These are phyloP conservation scores for Cyclostephanos tholiformis DNA, from an alignment of 108 stramenopile genomes.

Conservation along the genomic window DNA sequence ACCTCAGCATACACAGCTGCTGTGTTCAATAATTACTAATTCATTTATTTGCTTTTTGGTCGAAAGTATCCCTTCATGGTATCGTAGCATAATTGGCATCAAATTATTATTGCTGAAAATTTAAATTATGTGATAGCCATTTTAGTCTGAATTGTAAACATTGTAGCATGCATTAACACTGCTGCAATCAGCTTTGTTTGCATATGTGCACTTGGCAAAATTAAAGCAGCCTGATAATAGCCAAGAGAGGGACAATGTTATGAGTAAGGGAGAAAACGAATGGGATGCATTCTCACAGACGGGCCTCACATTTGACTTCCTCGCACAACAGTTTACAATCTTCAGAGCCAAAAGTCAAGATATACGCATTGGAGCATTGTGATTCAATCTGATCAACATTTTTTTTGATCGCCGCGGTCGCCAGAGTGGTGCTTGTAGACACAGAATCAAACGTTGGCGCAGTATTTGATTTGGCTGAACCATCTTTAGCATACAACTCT, in stretches of 20 bases:
- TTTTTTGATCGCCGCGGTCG: neutral
- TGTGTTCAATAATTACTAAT: too few relatives aligned
- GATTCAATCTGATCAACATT: constrained; percentile 3
- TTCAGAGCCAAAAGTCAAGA: neutral
- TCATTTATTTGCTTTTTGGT: too few relatives aligned
- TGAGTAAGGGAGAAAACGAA: neutral
- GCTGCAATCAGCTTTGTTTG: neutral
- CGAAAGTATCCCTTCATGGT: too few relatives aligned
- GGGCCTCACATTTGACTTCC: neutral
- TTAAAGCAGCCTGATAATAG: neutral
- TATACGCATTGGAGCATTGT: neutral
- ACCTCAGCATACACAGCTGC: too few relatives aligned
- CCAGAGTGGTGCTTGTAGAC: too few relatives aligned
- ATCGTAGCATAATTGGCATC: too few relatives aligned
- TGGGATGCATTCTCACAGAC: neutral
- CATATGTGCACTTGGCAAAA: constrained; percentile 1
- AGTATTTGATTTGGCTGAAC: too few relatives aligned
- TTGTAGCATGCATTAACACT: constrained; percentile 1
- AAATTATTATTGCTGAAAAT: too few relatives aligned
- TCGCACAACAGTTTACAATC: neutral
- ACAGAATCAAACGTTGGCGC: neutral
- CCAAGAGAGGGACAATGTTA: neutral
- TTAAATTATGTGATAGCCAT: too few relatives aligned
- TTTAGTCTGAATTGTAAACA: neutral
- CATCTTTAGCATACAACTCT: neutral